Evolutionary conservation across 805 yeast species (phyloP).

Genomic region (Myxozyma kluyveri): DNA sequence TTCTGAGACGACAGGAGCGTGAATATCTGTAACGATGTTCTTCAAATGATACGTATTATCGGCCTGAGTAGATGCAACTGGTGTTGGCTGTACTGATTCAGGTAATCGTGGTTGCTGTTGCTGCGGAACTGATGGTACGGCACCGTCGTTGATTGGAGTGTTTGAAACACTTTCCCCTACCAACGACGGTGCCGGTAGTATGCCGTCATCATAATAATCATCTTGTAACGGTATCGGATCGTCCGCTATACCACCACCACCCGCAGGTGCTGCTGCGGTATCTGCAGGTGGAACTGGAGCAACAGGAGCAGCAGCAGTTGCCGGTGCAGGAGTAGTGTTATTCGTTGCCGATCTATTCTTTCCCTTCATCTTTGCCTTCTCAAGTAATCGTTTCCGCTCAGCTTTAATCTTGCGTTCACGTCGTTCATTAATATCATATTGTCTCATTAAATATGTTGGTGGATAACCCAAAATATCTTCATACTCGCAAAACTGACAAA

Average conservation of each 20-base stretch:
- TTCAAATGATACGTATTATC: background rate
- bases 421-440: conserved; percentile 26
- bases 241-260: background rate
- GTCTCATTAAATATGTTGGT: conserved; percentile 24
- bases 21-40: conserved; percentile 1
- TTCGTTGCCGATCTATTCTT: conserved; percentile 16
- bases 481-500: conserved; percentile 33
- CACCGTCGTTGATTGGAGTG: no score
- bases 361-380: conserved; percentile 29
- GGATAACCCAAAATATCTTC: conserved; percentile 29
- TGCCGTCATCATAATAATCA: background rate
- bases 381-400: conserved; percentile 26
- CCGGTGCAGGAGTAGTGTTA: conserved; percentile 1
- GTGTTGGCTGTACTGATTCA: no score
- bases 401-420: conserved; percentile 22
- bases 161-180: background rate
- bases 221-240: background rate
- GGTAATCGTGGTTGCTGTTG: no score
- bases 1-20: background rate
- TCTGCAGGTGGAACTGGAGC: background rate
- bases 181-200: background rate
- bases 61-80: no score
- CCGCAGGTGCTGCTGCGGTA: conserved; percentile 1
- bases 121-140: no score
- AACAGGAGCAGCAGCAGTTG: conserved; percentile 4